Base-by-base conservation (phyloP, 768 basidiomycete genomes). In the Auricularia auricula-judae region DNA sequence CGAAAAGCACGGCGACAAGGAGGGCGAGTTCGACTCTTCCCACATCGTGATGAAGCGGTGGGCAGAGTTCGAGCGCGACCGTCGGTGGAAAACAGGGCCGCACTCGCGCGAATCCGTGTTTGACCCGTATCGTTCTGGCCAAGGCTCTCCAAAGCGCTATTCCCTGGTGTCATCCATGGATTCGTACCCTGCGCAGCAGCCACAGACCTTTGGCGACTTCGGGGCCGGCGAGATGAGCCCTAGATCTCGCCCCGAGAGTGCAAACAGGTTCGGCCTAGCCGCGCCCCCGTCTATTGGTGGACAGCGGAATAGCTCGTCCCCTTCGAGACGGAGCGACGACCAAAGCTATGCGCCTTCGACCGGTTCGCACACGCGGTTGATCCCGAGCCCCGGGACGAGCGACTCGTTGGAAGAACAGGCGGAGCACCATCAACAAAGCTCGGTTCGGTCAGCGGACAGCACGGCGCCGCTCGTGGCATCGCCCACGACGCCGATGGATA, bases 41-140 rank as follows among this genome's bases (percentile, higher is more conserved):
- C 87, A 95, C 76, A 98, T 99, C 69, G 89, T 96, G 42, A 98
- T 98, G 97, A 98, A 98, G 81, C 85, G 93, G 47, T 99, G 96
- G 96, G 93, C 86, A 18, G 97, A 98, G 76, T 98, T 97, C 73
- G 97, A 98, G 79, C 81, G 96, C 61, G 97, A 98, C 68, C 78
- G 96, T 68, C 82, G 94, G 66, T 98, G 92, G 93, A 93, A 87
- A 85, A 88, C 75, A 5, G 94, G 93, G 5, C 84, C 84, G 23
- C 85, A 88, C 68, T 94, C 92, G 3, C 83, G 89, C 66, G 93
- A 96, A 71, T 87, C 86, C 29, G 82, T 84, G 4, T 84, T 89
- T 65, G 73, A 74, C 35, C 71, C 76, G 36, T 42, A 42, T 51
- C 21, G 47, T 8, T 16, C 47, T 16, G 47, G 47, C 3, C 70